Conservation (phyloP, 2,329 filamentous ascomycete genomes). For the Orbilia javanica region DNA sequence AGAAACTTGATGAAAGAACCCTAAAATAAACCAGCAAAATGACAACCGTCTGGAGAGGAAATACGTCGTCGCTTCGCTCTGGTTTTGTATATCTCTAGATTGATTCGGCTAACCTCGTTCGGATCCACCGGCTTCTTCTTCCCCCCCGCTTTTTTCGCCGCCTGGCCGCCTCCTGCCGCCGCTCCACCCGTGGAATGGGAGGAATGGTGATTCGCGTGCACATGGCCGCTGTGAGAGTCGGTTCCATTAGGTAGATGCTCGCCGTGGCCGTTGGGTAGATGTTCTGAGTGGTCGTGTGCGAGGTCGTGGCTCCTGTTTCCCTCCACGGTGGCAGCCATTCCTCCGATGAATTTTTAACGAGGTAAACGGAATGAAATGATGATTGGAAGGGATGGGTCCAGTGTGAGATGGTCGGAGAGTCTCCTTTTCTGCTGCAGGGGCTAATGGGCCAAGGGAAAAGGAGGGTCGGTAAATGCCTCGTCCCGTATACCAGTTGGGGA, state of each 20-base stretch:
- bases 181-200: conserved; percentile 15
- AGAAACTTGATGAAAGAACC: conserved; percentile 31
- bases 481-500: background rate
- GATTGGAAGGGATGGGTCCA: background rate
- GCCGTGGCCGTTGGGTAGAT: conserved; percentile 50
- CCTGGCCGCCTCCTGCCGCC: conserved; percentile 17
- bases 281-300: conserved; percentile 56
- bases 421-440: conserved; percentile 15
- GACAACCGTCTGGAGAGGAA: conserved; percentile 14
- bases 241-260: conserved; percentile 51
- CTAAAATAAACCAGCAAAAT: conserved; percentile 28
- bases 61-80: conserved; percentile 28
- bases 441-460: conserved; percentile 3
- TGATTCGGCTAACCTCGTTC: conserved; percentile 71
- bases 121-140: conserved; percentile 91
- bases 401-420: background rate
- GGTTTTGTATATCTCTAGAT: conserved; percentile 31
- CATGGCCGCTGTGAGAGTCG: conserved; percentile 42
- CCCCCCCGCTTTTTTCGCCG: conserved; percentile 64
- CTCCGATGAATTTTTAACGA: conserved; percentile 44
- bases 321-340: conserved; percentile 58
- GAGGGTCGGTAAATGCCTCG: conserved; percentile 28
- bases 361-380: conserved; percentile 24
- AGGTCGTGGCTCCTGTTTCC: conserved; percentile 54
- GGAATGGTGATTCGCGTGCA: conserved; percentile 32